phyloP scores from a whole-genome alignment of 1,284 basidiomycete genomes.

The Cutaneotrichosporon sp. region DNA sequence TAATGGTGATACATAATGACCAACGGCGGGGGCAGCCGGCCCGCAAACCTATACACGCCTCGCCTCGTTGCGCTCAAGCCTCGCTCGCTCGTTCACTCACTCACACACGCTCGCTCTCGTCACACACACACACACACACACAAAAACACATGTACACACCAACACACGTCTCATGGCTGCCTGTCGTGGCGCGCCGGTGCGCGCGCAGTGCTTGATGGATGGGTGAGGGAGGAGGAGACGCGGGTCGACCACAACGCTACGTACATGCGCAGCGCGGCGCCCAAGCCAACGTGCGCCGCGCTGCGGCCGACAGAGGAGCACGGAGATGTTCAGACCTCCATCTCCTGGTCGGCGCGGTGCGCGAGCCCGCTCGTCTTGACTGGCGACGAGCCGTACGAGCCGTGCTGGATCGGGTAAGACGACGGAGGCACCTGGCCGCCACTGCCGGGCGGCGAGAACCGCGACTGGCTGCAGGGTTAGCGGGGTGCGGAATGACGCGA shows the following conservation, averaged over 20 bases:
- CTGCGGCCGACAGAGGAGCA: neutral
- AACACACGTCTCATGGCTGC: neutral
- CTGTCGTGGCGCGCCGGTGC: neutral
- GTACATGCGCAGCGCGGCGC: too few relatives aligned
- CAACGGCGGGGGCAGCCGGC: neutral
- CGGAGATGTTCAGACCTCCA: conserved; percentile 13
- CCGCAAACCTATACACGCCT: conserved; percentile 2
- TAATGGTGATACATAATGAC: conserved; percentile 5
- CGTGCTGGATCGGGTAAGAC: conserved; percentile 43
- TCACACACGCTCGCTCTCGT: neutral
- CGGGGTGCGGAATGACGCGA: neutral
- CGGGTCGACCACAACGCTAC: neutral
- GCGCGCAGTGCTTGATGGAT: neutral
- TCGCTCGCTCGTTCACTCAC: neutral
- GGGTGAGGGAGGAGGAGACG: neutral
- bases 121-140: neutral
- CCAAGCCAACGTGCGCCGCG: neutral
- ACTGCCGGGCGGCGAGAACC: conserved; percentile 35
- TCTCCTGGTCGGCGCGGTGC: conserved; percentile 38
- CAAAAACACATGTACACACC: too few relatives aligned
- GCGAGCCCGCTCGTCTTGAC: conserved; percentile 45
- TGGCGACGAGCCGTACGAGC: conserved; percentile 36
- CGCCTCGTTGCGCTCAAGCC: neutral
- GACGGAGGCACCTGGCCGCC: conserved; percentile 19
- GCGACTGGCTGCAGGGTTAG: too few relatives aligned